A percentile compares a stretch with the other conserved stretches of the same genome.
These are phyloP conservation scores for Xylariaceae sp. DNA, from an alignment of 2,329 filamentous ascomycete species.

Conservation along the genomic window DNA sequence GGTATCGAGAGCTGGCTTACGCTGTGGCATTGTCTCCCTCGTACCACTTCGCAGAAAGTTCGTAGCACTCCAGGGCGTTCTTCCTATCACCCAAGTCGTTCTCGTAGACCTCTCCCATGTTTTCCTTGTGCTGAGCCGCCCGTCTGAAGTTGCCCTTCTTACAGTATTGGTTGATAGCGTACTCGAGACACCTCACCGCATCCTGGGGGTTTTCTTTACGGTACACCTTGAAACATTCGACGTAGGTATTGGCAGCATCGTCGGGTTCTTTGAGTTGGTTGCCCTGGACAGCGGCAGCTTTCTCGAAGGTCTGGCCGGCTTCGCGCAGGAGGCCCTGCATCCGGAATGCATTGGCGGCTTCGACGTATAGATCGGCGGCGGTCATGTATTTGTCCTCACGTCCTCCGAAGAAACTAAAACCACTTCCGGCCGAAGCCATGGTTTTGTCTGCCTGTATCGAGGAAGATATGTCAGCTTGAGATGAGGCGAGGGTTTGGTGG, in stretches of 20 bases:
- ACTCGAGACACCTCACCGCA: constrained; percentile 73
- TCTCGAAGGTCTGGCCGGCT: constrained; percentile 81
- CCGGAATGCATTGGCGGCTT: constrained; percentile 88
- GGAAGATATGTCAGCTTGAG: constrained; percentile 17
- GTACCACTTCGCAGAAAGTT: constrained; percentile 84
- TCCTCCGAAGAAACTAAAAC: constrained; percentile 87
- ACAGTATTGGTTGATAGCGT: constrained; percentile 82
- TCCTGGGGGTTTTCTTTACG: constrained; percentile 78
- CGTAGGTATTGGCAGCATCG: constrained; percentile 82
- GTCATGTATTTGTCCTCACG: constrained; percentile 84
- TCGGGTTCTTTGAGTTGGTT: constrained; percentile 84
- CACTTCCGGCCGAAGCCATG: constrained; percentile 66
- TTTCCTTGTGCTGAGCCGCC: constrained; percentile 87
- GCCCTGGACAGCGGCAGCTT: constrained; percentile 75
- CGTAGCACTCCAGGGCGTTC: constrained; percentile 76
- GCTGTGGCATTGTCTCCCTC: constrained; percentile 81
- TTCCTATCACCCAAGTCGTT: constrained; percentile 73
- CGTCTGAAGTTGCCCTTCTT: constrained; percentile 85
- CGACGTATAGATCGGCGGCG: constrained; percentile 80
- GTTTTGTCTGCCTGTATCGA: constrained; percentile 75
- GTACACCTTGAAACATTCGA: constrained; percentile 95
- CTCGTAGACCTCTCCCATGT: constrained; percentile 82
- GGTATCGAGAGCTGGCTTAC: constrained; percentile 45
- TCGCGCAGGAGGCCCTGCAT: constrained; percentile 67
- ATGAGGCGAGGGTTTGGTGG: constrained; percentile 19